Base-by-base conservation (phyloP, 805 yeast genomes). In the Barnettozyma populi region DNA sequence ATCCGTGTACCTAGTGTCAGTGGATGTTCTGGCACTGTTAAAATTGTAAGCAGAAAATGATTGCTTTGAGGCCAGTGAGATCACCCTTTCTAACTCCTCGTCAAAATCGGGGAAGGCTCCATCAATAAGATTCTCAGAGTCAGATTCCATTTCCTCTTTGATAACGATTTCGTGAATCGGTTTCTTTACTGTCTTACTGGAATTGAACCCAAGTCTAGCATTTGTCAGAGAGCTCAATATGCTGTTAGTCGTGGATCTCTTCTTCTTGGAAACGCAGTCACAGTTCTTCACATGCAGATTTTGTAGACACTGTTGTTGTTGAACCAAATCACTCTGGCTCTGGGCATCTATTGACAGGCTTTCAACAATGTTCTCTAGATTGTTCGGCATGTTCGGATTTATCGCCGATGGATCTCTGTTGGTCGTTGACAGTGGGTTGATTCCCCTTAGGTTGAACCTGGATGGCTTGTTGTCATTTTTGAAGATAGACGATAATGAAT, bases 361-460 rank as follows among this genome's bases (percentile, higher is more conserved):
- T 42, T 51, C 62, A 3, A 49, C 55, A 41, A 52, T 52, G 18
- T 52, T 59, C 2, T 48, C 51, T 13, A 58, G 34, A n/a, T 46
- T 47, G 3, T 35, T 21, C 16, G 55, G 53, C 3, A 55, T 43
- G 13, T 46, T 40, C 11, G 47, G 48, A 2, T 45, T 49, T 18
- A 52, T 14, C 1, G 46, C 32, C 3, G 40, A 27, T 21, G 52
- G 56, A 24, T 61, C 58, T 39, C 52, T 59, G 39, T 57, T 61
- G 1, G 63, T 54, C 2, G 64, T 54, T 3, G 62, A 56, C 10
- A 60, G 41, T 8, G 65, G 65, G 41, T 61, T 60, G 32, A 61
- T 61, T 66, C 63, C 48, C 71, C 64, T 52, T n/a, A 61, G 48
- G 71, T 67, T 50, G 71, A 67, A 47, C 68, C 70, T 42, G 36